Percentiles rank a stretch among this genome's conserved stretches.
Evolutionary conservation across 2,329 filamentous ascomycete species (phyloP).

Genomic region (Alternaria arborescens): DNA sequence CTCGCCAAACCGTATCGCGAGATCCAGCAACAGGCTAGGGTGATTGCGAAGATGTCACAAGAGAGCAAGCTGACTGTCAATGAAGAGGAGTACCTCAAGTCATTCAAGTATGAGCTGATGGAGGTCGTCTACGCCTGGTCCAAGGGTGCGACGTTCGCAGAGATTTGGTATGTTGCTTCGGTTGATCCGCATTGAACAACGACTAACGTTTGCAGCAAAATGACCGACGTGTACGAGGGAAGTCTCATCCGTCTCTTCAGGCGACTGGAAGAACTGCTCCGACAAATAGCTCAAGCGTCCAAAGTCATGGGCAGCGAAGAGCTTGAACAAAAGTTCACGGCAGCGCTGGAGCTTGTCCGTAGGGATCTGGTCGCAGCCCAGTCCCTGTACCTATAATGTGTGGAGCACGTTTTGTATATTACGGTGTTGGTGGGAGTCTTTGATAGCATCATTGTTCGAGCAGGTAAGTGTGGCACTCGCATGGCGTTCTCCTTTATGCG

Average conservation of each 20-base stretch:
- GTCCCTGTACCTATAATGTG: slow-evolving; percentile 77
- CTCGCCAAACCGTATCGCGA: slow-evolving; percentile 85
- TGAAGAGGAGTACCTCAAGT: slow-evolving; percentile 90
- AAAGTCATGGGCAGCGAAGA: slow-evolving; percentile 99
- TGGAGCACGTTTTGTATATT: slow-evolving; percentile 24
- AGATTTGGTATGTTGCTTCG: slow-evolving; percentile 81
- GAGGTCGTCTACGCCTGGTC: slow-evolving; percentile 94
- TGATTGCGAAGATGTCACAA: slow-evolving; percentile 90
- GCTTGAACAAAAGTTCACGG: slow-evolving; percentile 89
- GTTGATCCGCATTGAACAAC: neutral
- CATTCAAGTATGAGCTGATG: slow-evolving; percentile 95
- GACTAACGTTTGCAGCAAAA: slow-evolving; percentile 73
- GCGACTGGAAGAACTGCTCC: slow-evolving; percentile 88
- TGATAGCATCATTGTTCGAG: slow-evolving; percentile 23
- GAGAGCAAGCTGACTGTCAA: slow-evolving; percentile 95
- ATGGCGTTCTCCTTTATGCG: slow-evolving; percentile 27
- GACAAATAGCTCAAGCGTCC: slow-evolving; percentile 93
- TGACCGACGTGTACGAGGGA: slow-evolving; percentile 98
- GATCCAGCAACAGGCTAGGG: slow-evolving; percentile 84
- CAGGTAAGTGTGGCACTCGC: slow-evolving; percentile 27
- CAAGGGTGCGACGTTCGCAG: slow-evolving; percentile 85
- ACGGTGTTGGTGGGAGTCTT: slow-evolving; percentile 19
- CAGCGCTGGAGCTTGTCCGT: slow-evolving; percentile 82
- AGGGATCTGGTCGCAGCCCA: slow-evolving; percentile 95
- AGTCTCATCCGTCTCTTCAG: slow-evolving; percentile 96